A percentile compares a stretch with the other conserved stretches of the same genome.
phyloP scores from a whole-genome alignment of 2,329 filamentous ascomycete genomes.

The Lachnellula hyalina region DNA sequence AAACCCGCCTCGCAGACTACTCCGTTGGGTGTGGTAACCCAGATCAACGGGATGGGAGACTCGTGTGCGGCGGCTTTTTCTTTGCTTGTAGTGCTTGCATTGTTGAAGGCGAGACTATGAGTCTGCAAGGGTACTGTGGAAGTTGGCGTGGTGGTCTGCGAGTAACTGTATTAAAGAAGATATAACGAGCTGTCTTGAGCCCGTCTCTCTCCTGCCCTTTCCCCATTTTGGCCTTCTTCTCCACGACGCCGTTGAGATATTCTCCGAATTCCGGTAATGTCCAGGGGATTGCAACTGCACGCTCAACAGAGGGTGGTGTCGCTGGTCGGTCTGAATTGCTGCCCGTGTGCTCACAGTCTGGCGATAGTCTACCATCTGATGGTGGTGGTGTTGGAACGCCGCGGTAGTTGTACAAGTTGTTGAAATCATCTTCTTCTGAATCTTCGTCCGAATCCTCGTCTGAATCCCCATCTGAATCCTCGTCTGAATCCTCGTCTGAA shows the following conservation, averaged over 20 bases:
- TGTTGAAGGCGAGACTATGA: background rate
- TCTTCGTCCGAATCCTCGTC: background rate
- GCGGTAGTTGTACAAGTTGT: background rate
- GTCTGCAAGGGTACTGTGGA: background rate
- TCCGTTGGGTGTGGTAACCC: conserved; percentile 5
- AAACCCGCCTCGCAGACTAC: background rate
- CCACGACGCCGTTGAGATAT: background rate
- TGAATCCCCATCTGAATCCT: background rate
- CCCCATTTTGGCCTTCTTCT: background rate
- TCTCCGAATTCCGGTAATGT: background rate
- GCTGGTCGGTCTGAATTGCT: background rate
- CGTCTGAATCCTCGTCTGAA: too few relatives aligned
- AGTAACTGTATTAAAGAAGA: background rate
- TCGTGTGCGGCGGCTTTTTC: too few relatives aligned
- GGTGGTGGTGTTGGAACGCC: background rate
- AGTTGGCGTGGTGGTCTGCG: background rate
- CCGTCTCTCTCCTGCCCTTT: background rate
- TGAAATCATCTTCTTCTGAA: background rate
- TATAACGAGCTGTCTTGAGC: background rate
- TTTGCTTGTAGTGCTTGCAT: background rate
- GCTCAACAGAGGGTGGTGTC: too few relatives aligned
- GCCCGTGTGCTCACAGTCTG: background rate
- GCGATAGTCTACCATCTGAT: background rate
- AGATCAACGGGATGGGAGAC: background rate
- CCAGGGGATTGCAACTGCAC: background rate